Evolutionary conservation across 1,139 yeast genomes (phyloP).

Genomic region (Hansenula anomala): DNA sequence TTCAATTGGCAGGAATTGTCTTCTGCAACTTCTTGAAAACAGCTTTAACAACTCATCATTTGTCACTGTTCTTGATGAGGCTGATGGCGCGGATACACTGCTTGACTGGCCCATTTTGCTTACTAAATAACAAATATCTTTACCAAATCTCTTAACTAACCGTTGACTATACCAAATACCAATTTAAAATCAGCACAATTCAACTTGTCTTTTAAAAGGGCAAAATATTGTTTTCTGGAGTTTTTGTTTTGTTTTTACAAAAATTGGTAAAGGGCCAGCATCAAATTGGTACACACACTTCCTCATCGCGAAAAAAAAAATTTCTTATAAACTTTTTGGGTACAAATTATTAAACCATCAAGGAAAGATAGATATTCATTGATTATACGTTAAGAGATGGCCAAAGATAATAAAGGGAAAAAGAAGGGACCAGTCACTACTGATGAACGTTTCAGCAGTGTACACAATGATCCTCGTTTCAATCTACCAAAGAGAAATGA

Average conservation of each 20-base stretch:
- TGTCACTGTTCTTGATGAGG: constrained; percentile 17
- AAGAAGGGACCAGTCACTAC: constrained; percentile 35
- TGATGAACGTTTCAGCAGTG: constrained; percentile 75
- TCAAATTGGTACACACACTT: background rate
- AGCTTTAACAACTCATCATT: constrained; percentile 26
- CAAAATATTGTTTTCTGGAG: no score
- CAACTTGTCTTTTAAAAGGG: background rate
- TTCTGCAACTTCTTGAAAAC: constrained; percentile 32
- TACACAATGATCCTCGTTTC: constrained; percentile 88
- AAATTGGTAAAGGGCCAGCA: no score
- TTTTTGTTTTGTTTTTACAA: no score
- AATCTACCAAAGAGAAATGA: constrained; percentile 66
- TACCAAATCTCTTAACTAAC: no score
- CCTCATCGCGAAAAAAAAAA: constrained; percentile 3
- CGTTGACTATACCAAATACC: no score
- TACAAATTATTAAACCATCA: no score
- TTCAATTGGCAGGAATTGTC: constrained; percentile 34
- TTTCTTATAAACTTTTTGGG: background rate
- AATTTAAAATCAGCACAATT: no score
- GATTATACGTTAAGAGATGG: constrained; percentile 5
- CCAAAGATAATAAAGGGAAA: constrained; percentile 7
- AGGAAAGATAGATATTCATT: no score
- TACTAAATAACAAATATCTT: background rate
- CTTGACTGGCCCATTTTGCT: constrained; percentile 28
- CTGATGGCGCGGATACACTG: constrained; percentile 9